Percentiles rank a stretch among this genome's conserved stretches.
These are phyloP conservation scores for Cubamyces sp. DNA, from an alignment of 768 basidiomycete genomes.

Conservation along the genomic window DNA sequence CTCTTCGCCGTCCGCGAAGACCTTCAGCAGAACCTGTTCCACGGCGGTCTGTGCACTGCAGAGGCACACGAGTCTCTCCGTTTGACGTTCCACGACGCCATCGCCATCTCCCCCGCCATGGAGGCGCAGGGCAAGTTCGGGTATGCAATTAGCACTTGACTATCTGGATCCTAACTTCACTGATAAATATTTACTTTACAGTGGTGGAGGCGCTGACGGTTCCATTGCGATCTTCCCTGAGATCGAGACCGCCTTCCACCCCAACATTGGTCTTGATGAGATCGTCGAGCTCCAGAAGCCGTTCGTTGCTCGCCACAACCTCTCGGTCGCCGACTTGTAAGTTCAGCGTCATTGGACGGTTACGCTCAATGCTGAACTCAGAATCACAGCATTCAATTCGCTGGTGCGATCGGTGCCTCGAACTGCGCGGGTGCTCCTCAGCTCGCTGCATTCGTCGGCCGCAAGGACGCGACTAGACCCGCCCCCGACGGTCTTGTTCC, in stretches of 20 bases:
- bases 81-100: slow-evolving; percentile 35
- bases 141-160: background rate
- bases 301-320: slow-evolving; percentile 19
- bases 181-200: background rate
- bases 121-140: slow-evolving; percentile 20
- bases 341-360: background rate
- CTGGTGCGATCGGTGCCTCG: slow-evolving; percentile 17
- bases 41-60: slow-evolving; percentile 37
- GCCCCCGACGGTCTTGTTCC: slow-evolving; percentile 18
- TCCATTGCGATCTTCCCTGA: slow-evolving; percentile 49
- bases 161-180: background rate
- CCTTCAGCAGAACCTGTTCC: slow-evolving; percentile 35
- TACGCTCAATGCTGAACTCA: background rate
- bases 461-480: slow-evolving; percentile 19
- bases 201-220: slow-evolving; percentile 46
- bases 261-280: slow-evolving; percentile 39
- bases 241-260: slow-evolving; percentile 46
- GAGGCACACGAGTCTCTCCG: slow-evolving; percentile 36
- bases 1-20: slow-evolving; percentile 37
- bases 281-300: slow-evolving; percentile 23
- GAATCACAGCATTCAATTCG: slow-evolving; percentile 13
- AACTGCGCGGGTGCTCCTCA: slow-evolving; percentile 23
- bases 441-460: slow-evolving; percentile 17
- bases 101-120: slow-evolving; percentile 21
- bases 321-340: slow-evolving; percentile 21